Conservation (phyloP, 2,329 filamentous ascomycete genomes). For the Colletotrichum sidae region DNA sequence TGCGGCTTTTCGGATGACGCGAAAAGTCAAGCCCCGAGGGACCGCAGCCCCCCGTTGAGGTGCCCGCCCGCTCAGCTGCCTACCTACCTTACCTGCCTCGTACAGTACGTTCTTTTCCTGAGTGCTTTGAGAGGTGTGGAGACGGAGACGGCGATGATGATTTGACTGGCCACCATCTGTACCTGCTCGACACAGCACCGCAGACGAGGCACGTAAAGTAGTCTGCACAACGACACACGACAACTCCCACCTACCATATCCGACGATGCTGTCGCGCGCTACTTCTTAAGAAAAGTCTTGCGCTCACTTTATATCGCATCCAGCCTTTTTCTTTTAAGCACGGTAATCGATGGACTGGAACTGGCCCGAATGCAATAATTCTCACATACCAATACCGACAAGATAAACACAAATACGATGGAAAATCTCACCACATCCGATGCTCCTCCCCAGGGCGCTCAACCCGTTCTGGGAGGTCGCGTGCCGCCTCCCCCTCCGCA, state of each 20-base stretch:
- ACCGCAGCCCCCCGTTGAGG: no score
- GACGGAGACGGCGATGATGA: conserved; percentile 26
- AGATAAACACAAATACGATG: conserved; percentile 50
- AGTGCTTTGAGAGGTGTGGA: no score
- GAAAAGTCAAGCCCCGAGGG: conserved; percentile 22
- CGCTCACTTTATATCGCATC: conserved; percentile 3
- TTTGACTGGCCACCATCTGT: conserved; percentile 19
- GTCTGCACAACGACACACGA: neutral
- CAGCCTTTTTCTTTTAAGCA: neutral
- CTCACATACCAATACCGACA: conserved; percentile 35
- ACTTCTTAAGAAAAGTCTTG: conserved; percentile 13
- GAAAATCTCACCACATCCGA: conserved; percentile 66
- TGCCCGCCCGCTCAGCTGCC: no score
- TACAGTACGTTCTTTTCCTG: no score
- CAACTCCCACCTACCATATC: neutral
- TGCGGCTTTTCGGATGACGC: conserved; percentile 5
- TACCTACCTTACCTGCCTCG: neutral
- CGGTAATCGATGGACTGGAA: conserved; percentile 37
- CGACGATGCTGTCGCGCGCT: conserved; percentile 18
- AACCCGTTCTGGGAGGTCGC: conserved; percentile 44
- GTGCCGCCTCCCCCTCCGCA: conserved; percentile 55
- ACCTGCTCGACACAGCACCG: conserved; percentile 1
- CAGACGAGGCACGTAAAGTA: conserved; percentile 6
- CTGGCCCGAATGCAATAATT: conserved; percentile 33
- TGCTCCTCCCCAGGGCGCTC: conserved; percentile 54